Percentiles rank a stretch among this genome's conserved stretches.
phyloP scores from a whole-genome alignment of 148 eudicot species.

The Chenopodium formosanum region DNA sequence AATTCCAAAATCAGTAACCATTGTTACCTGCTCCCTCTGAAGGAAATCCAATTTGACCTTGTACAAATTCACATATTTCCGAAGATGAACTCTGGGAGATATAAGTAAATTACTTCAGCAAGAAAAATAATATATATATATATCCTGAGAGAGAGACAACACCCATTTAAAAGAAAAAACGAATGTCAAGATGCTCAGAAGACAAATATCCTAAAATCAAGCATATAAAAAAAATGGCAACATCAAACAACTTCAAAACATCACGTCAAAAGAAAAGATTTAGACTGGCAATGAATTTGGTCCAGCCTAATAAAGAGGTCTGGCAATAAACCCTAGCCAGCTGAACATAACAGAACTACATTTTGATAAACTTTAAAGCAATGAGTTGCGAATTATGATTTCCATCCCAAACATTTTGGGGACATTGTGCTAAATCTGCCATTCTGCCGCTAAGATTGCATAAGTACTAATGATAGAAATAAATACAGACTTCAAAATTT shows the following conservation, averaged over 20 bases:
- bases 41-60: constrained; percentile 78
- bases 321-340: no score
- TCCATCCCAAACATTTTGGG: no score
- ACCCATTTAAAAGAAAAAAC: background rate
- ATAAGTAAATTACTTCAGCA: constrained; percentile 20
- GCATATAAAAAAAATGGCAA: background rate
- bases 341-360: no score
- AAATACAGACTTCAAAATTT: no score
- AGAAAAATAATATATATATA: no score
- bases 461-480: no score
- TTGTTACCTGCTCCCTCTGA: constrained; percentile 71
- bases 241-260: background rate
- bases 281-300: no score
- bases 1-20: constrained; percentile 5
- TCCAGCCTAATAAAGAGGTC: no score
- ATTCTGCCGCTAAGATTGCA: no score
- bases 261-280: background rate
- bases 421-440: no score
- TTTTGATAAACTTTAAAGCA: no score
- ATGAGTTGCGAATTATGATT: no score
- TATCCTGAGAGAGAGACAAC: background rate
- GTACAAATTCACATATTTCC: constrained; percentile 89
- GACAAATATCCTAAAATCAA: background rate
- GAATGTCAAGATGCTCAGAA: background rate
- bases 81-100: constrained; percentile 53